Evolutionary conservation across 2,329 filamentous ascomycete genomes (phyloP).

Genomic region (Bipolaris gigantea): DNA sequence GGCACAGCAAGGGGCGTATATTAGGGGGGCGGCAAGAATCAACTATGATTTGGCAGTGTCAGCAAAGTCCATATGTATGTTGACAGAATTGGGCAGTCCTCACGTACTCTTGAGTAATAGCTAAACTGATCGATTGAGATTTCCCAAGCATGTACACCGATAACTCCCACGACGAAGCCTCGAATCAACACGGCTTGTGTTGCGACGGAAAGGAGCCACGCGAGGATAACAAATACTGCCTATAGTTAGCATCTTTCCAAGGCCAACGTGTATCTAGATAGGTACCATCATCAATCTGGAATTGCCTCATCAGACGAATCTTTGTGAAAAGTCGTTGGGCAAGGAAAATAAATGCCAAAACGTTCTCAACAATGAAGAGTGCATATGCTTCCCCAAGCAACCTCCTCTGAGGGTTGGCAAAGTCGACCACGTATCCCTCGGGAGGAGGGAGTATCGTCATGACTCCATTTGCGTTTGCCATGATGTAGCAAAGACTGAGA

Average conservation of each 20-base stretch:
- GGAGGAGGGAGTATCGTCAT: conserved; percentile 26
- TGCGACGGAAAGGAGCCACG: conserved; percentile 14
- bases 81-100: background rate
- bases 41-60: conserved; percentile 4
- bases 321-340: conserved; percentile 35
- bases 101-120: conserved; percentile 17
- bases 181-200: conserved; percentile 13
- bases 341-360: conserved; percentile 25
- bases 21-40: conserved; percentile 21
- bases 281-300: conserved; percentile 34
- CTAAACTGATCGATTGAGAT: conserved; percentile 20
- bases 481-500: conserved; percentile 2
- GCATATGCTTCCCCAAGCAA: conserved; percentile 22
- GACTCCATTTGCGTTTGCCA: conserved; percentile 18
- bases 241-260: background rate
- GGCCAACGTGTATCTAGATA: background rate
- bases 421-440: conserved; percentile 32
- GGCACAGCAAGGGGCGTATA: conserved; percentile 19
- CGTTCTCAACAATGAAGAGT: conserved; percentile 24
- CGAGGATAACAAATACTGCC: conserved; percentile 9
- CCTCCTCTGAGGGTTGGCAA: conserved; percentile 28
- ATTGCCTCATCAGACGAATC: conserved; percentile 20
- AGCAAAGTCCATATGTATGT: background rate
- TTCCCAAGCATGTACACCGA: conserved; percentile 28
- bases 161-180: conserved; percentile 12